Percentiles rank a stretch among this genome's conserved stretches.
These are phyloP conservation scores for Rutstroemia sp. DNA, from an alignment of 2,329 filamentous ascomycete species.

Conservation along the genomic window DNA sequence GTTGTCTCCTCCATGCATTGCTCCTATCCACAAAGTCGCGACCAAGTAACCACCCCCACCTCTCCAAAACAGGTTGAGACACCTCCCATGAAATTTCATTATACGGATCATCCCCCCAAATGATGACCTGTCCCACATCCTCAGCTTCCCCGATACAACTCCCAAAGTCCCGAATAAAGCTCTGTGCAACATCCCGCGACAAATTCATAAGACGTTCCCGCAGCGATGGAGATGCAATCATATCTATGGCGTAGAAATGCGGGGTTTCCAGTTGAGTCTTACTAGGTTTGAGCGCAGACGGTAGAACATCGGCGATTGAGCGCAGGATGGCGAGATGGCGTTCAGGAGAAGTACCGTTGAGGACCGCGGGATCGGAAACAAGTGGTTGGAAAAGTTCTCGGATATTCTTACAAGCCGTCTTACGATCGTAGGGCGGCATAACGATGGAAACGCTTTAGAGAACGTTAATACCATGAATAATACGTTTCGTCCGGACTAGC, in stretches of 20 bases:
- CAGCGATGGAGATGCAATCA: slow-evolving; percentile 34
- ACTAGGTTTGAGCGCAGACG: slow-evolving; percentile 31
- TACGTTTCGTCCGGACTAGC: slow-evolving; percentile 1
- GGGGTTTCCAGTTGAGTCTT: slow-evolving; percentile 33
- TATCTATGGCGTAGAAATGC: slow-evolving; percentile 36
- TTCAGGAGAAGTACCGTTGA: slow-evolving; percentile 26
- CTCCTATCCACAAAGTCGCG: slow-evolving; percentile 33
- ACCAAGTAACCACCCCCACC: slow-evolving; percentile 35
- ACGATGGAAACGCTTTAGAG: slow-evolving; percentile 21
- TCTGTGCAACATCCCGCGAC: slow-evolving; percentile 30
- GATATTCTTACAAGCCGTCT: slow-evolving; percentile 30
- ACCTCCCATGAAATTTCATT: slow-evolving; percentile 38
- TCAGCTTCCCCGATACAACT: slow-evolving; percentile 31
- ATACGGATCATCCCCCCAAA: slow-evolving; percentile 36
- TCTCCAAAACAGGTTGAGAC: slow-evolving; percentile 32
- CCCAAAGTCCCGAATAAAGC: slow-evolving; percentile 33
- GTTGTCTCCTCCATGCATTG: slow-evolving; percentile 35
- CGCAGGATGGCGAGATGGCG: slow-evolving; percentile 28
- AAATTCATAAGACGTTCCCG: slow-evolving; percentile 33
- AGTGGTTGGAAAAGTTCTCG: slow-evolving; percentile 31
- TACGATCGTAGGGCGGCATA: slow-evolving; percentile 29
- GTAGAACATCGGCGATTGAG: slow-evolving; percentile 29
- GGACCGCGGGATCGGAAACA: slow-evolving; percentile 29
- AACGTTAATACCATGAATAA: slow-evolving; percentile 7
- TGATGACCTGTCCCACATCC: slow-evolving; percentile 33